These are phyloP conservation scores for Angomonas deanei DNA, from an alignment of 208 protist species.

Conservation along the genomic window DNA sequence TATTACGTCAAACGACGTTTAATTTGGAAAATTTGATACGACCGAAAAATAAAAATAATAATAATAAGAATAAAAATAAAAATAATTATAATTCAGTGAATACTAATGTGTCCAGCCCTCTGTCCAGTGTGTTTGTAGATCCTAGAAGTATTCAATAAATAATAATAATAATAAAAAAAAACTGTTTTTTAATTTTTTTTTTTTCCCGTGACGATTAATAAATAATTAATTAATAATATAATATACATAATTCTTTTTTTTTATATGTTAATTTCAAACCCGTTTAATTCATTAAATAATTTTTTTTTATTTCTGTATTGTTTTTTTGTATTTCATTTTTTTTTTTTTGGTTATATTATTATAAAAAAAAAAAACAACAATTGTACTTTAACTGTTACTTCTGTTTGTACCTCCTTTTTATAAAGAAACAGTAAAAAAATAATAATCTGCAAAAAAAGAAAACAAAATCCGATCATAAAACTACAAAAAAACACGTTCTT, in stretches of 20 bases:
- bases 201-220: too few relatives aligned
- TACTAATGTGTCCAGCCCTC: too few relatives aligned
- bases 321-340: neutral
- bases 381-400: constrained; percentile 13
- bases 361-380: neutral
- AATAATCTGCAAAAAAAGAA: constrained; percentile 1
- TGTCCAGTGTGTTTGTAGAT: constrained; percentile 19
- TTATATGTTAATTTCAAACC: too few relatives aligned
- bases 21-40: constrained; percentile 1
- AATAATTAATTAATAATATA: too few relatives aligned
- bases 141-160: constrained; percentile 6
- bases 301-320: neutral
- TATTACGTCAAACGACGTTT: neutral
- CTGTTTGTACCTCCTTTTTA: neutral
- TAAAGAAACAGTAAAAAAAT: neutral
- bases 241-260: too few relatives aligned
- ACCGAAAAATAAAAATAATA: too few relatives aligned
- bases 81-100: too few relatives aligned
- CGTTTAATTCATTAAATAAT: neutral
- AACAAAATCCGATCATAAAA: too few relatives aligned
- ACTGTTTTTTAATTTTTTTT: too few relatives aligned
- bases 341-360: neutral
- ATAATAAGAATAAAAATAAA: too few relatives aligned
- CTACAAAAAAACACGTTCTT: too few relatives aligned
- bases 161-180: neutral